Evolutionary conservation across 2,329 filamentous ascomycete species (phyloP).

Genomic region (Aurifilum marmelostoma): DNA sequence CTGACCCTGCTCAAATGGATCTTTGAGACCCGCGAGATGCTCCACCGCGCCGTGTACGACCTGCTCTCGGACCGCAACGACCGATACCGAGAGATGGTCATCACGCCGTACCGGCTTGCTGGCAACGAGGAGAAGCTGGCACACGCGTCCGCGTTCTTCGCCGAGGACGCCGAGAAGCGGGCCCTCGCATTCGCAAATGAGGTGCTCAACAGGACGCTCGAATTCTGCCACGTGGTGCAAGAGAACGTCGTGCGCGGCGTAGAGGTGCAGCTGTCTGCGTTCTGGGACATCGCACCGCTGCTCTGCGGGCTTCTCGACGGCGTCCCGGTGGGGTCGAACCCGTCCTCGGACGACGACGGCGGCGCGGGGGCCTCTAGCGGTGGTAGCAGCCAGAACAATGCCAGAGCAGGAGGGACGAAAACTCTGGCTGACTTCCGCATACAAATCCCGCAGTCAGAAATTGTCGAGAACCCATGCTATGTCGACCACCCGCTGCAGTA

Average conservation of each 20-base stretch:
- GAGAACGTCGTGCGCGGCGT: slow-evolving; percentile 85
- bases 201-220: slow-evolving; percentile 71
- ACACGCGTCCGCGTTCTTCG: slow-evolving; percentile 81
- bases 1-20: slow-evolving; percentile 95
- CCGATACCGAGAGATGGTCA: slow-evolving; percentile 81
- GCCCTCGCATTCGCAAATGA: slow-evolving; percentile 72
- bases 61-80: slow-evolving; percentile 83
- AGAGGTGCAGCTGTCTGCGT: slow-evolving; percentile 87
- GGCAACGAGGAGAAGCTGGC: slow-evolving; percentile 78
- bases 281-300: slow-evolving; percentile 95
- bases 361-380: too few species aligned
- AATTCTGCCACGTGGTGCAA: slow-evolving; percentile 79
- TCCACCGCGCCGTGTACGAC: slow-evolving; percentile 85
- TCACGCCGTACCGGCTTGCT: slow-evolving; percentile 76
- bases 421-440: slow-evolving; percentile 64
- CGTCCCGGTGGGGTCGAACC: slow-evolving; percentile 57
- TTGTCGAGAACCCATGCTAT: slow-evolving; percentile 84
- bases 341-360: neutral
- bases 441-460: slow-evolving; percentile 77
- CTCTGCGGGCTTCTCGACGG: slow-evolving; percentile 78
- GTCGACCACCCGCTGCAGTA: slow-evolving; percentile 84
- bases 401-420: neutral
- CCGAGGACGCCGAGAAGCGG: slow-evolving; percentile 74
- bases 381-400: neutral
- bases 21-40: slow-evolving; percentile 87